Conservation (phyloP, 2,329 filamentous ascomycete species). For the Laburnicola sp. region DNA sequence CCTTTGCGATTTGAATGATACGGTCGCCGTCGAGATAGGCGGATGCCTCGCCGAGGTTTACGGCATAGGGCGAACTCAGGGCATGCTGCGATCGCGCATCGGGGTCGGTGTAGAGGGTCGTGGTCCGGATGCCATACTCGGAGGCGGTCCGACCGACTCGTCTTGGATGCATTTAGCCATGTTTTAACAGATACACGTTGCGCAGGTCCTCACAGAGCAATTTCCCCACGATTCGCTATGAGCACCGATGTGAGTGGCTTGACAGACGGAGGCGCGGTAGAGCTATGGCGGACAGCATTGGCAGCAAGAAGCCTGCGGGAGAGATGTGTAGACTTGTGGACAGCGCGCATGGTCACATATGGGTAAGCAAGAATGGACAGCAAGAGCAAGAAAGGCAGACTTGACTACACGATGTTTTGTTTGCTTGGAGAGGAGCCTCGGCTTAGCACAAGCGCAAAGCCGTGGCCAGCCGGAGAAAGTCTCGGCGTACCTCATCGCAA, state of each 20-base stretch:
- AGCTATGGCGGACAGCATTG: constrained; percentile 38
- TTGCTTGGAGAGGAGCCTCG: constrained; percentile 27
- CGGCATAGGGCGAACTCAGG: constrained; percentile 56
- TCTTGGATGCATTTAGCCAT: too few relatives aligned
- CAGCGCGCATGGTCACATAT: constrained; percentile 40
- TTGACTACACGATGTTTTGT: constrained; percentile 21
- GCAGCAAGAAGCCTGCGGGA: constrained; percentile 40
- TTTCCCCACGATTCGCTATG: constrained; percentile 15
- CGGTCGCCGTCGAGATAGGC: constrained; percentile 55
- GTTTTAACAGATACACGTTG: constrained; percentile 6
- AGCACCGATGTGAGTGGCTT: constrained; percentile 67
- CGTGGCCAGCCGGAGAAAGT: constrained; percentile 27
- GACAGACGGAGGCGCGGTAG: constrained; percentile 29
- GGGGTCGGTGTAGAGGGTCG: constrained; percentile 61
- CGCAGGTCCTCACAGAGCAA: constrained; percentile 11
- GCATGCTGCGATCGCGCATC: constrained; percentile 61
- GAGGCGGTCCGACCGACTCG: constrained; percentile 58
- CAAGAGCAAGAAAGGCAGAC: constrained; percentile 1
- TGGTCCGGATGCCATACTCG: constrained; percentile 54
- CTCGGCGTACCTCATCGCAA: constrained; percentile 25
- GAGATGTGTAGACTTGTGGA: constrained; percentile 37
- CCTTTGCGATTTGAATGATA: constrained; percentile 58
- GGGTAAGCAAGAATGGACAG: constrained; percentile 14
- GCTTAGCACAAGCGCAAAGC: constrained; percentile 29
- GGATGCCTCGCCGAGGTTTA: constrained; percentile 53